Evolutionary conservation across 441 rosid genomes (phyloP).

Genomic region (Gossypium davidsonii): DNA sequence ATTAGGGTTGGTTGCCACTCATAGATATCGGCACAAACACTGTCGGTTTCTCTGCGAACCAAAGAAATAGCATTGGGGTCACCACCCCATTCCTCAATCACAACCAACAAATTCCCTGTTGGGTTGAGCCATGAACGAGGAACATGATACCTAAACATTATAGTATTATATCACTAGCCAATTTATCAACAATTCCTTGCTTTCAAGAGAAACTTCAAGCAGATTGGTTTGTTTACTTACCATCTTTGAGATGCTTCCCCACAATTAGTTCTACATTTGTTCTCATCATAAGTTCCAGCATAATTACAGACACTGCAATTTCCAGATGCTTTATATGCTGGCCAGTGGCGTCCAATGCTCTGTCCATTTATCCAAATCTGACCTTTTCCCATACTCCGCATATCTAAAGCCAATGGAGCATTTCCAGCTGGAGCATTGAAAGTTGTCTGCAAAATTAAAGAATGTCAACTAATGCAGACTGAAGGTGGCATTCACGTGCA

Average conservation of each 20-base stretch:
- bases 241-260: constrained; percentile 96
- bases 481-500: background rate
- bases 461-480: constrained; percentile 17
- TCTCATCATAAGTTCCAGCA: constrained; percentile 61
- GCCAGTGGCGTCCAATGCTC: constrained; percentile 90
- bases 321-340: constrained; percentile 84
- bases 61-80: constrained; percentile 76
- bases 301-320: constrained; percentile 62
- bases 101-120: constrained; percentile 75
- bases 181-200: background rate
- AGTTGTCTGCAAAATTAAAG: constrained; percentile 47
- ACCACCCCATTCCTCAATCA: constrained; percentile 97
- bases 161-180: background rate
- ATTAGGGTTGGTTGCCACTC: constrained; percentile 93
- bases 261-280: constrained; percentile 73
- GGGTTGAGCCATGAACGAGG: constrained; percentile 92
- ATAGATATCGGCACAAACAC: constrained; percentile 70
- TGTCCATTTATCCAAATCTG: constrained; percentile 95
- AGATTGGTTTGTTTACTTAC: constrained; percentile 29
- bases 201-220: constrained; percentile 4
- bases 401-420: constrained; percentile 80
- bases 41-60: constrained; percentile 79
- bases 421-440: constrained; percentile 86
- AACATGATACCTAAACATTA: constrained; percentile 66
- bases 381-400: constrained; percentile 96